Base-by-base conservation (phyloP, 208 protist species). In the Leishmania martiniquensis region DNA sequence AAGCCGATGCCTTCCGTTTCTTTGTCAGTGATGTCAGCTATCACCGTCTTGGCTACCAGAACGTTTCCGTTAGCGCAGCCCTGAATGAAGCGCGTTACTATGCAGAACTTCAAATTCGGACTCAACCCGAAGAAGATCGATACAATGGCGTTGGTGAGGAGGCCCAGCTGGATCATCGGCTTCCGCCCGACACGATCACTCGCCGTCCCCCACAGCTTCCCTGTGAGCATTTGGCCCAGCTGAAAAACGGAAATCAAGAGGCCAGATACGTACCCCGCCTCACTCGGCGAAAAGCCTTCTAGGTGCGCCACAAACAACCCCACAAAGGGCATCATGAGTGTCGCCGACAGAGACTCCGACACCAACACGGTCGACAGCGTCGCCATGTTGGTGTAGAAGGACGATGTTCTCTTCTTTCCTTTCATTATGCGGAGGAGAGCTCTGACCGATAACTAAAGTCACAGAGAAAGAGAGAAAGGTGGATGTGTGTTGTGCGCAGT, bases 1-100 rank as follows among this genome's bases (percentile, higher is more conserved):
- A 99, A 99, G 59, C 98, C 98, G 72, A 86, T 80, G 12, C 88
- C 87, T 77, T 91, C 88, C 51, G 86, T 93, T 3, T 88, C 92
- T 72, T 85, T 87, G 72, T 95, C 89, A 17, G 91, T 89, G 81
- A 94, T 93, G 63, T 94, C 91, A 1, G 91, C 91, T 63, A 94
- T 85, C 37, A 93, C 84, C 37, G 89, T 94, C 77, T 95, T 95
- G 44, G 89, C 89, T 25, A 95, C 87, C 39, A 95, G 82, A 49
- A 93, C 83, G 78, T 93, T 93, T 15, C 91, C 91, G 70, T 95
- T 95, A n/a, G 86, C 86, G 51, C 90, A 76, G 44, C 91, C 91
- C 62, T 95, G 91, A 17, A 93, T 76, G 59, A 95, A 94, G 60
- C 91, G 89, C 49, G 92, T 82, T 3, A 91, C 20, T 34, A 87